Evolutionary conservation across 495 filamentous ascomycete genomes (phyloP).

Genomic region (Xylaria palmicola): DNA sequence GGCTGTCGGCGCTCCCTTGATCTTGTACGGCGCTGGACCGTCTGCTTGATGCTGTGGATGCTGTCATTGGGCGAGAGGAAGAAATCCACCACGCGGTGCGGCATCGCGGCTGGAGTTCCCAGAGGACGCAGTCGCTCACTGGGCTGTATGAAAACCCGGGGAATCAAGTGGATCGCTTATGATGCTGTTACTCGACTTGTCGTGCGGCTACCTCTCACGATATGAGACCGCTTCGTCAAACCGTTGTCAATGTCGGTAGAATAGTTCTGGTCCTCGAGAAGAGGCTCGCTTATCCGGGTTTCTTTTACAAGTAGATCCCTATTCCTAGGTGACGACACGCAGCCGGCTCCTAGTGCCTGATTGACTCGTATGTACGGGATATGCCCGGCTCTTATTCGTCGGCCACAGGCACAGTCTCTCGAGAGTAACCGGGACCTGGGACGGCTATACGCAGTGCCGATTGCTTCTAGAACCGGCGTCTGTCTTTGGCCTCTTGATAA

Average conservation of each 20-base stretch:
- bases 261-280: neutral
- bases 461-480: neutral
- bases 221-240: neutral
- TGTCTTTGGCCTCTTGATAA: neutral
- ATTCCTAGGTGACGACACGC: neutral
- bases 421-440: neutral
- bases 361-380: neutral
- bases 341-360: neutral
- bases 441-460: neutral
- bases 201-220: neutral
- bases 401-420: neutral
- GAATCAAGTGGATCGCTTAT: neutral
- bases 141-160: neutral
- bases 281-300: neutral
- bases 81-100: constrained; percentile 51
- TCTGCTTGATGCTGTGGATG: constrained; percentile 33
- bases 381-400: neutral
- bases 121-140: neutral
- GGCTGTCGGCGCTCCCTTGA: constrained; percentile 27
- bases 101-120: constrained; percentile 38
- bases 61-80: constrained; percentile 42
- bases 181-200: neutral
- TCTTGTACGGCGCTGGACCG: constrained; percentile 28
- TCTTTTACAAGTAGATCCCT: neutral
- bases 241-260: neutral